phyloP scores from a whole-genome alignment of 1,139 yeast species.

The Debaryomyces nepalensis region DNA sequence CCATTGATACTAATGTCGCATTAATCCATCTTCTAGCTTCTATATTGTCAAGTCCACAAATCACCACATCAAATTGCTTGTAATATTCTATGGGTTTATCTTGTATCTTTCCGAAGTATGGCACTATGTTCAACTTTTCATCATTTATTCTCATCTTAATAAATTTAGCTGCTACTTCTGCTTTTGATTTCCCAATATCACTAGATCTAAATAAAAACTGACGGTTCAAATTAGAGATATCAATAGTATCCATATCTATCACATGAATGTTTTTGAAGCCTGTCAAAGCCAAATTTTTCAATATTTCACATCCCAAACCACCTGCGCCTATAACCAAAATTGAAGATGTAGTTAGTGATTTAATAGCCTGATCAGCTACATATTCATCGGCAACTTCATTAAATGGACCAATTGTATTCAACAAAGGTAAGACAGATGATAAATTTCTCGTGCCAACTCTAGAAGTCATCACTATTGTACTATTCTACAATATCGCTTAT shows the following conservation, averaged over 20 bases:
- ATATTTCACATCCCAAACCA: conserved; percentile 92
- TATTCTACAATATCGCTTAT: background rate
- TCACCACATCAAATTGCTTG: conserved; percentile 67
- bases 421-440: conserved; percentile 29
- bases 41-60: conserved; percentile 89
- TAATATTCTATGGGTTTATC: conserved; percentile 71
- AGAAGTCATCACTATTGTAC: background rate
- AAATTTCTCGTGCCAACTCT: conserved; percentile 13
- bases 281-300: conserved; percentile 78
- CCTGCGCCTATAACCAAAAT: conserved; percentile 86
- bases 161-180: conserved; percentile 73
- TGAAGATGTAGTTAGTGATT: conserved; percentile 34
- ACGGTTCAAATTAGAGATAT: conserved; percentile 84
- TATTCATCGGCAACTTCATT: conserved; percentile 48
- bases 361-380: conserved; percentile 26
- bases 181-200: conserved; percentile 84
- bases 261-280: conserved; percentile 80
- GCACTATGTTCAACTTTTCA: conserved; percentile 51
- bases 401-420: conserved; percentile 42
- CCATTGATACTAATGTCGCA: conserved; percentile 68
- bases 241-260: conserved; percentile 95
- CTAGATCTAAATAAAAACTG: conserved; percentile 77
- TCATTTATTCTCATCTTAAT: conserved; percentile 53
- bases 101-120: conserved; percentile 72
- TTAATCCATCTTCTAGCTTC: conserved; percentile 95